Percentiles rank a stretch among this genome's conserved stretches.
These are phyloP conservation scores for Chloris gayana DNA, from an alignment of 176 grass and related monocot species.

Conservation along the genomic window DNA sequence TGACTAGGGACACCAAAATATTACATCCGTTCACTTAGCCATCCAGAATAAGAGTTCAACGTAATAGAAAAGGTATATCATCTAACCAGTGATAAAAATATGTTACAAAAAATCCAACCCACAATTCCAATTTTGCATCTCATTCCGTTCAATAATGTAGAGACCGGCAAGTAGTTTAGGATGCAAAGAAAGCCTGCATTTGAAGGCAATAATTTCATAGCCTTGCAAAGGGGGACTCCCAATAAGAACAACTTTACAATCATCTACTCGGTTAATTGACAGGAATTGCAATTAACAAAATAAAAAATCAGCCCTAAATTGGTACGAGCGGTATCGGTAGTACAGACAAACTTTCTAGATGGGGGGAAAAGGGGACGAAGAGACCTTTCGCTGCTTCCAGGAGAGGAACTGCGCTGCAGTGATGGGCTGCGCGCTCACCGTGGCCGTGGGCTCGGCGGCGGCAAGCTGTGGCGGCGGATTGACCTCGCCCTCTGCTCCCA, in stretches of 20 bases:
- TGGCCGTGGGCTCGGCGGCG: background rate
- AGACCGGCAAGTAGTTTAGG: background rate
- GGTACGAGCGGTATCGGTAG: background rate
- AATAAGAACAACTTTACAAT: background rate
- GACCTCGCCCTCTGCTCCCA: constrained; percentile 44
- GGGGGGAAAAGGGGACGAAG: background rate
- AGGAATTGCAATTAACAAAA: background rate
- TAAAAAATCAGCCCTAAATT: constrained; percentile 15
- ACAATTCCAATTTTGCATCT: background rate
- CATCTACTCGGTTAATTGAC: background rate
- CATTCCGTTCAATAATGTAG: background rate
- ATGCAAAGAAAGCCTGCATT: background rate
- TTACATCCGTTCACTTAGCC: background rate
- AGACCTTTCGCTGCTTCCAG: constrained; percentile 85
- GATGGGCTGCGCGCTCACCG: constrained; percentile 34
- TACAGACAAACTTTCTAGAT: background rate
- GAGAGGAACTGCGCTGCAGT: constrained; percentile 71
- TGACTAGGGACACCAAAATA: background rate
- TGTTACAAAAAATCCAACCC: background rate
- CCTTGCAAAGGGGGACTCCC: background rate
- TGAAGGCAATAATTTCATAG: background rate
- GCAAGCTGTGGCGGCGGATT: constrained; percentile 17
- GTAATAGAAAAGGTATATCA: background rate
- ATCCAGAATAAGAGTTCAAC: background rate
- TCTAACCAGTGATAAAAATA: background rate